Evolutionary conservation across 805 yeast genomes (phyloP).

Genomic region (Monosporozyma unispora): DNA sequence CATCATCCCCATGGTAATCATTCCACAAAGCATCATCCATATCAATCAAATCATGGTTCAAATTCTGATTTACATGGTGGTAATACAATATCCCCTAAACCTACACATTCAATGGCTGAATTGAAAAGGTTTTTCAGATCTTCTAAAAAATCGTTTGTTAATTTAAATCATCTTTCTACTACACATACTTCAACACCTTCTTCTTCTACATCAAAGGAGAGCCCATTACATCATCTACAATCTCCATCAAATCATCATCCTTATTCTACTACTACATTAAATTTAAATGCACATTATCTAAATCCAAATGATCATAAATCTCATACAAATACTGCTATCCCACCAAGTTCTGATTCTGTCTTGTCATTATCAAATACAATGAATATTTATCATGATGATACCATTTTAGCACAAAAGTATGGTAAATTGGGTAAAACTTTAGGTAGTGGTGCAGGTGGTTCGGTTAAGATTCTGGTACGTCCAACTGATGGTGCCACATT

Average conservation of each 20-base stretch:
- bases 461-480: slow-evolving; percentile 63
- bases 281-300: slow-evolving; percentile 11
- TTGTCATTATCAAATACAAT: slow-evolving; percentile 27
- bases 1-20: slow-evolving; percentile 1
- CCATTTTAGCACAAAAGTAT: slow-evolving; percentile 49
- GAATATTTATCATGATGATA: slow-evolving; percentile 41
- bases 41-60: slow-evolving; percentile 2
- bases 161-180: slow-evolving; percentile 5
- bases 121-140: slow-evolving; percentile 67
- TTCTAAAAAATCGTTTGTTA: slow-evolving; percentile 14
- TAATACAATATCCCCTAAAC: slow-evolving; percentile 15
- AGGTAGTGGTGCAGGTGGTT: slow-evolving; percentile 86
- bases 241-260: slow-evolving; percentile 9
- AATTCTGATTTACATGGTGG: slow-evolving; percentile 3
- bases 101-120: slow-evolving; percentile 51
- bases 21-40: background rate
- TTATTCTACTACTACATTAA: slow-evolving; percentile 11
- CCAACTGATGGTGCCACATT: slow-evolving; percentile 62
- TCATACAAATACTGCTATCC: slow-evolving; percentile 29
- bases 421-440: slow-evolving; percentile 66
- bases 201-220: background rate
- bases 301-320: slow-evolving; percentile 8
- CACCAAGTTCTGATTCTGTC: slow-evolving; percentile 30
- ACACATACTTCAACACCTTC: slow-evolving; percentile 4
- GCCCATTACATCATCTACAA: slow-evolving; percentile 1